Base-by-base conservation (phyloP, 2,329 filamentous ascomycete genomes). In the Pyrenophora seminiperda region DNA sequence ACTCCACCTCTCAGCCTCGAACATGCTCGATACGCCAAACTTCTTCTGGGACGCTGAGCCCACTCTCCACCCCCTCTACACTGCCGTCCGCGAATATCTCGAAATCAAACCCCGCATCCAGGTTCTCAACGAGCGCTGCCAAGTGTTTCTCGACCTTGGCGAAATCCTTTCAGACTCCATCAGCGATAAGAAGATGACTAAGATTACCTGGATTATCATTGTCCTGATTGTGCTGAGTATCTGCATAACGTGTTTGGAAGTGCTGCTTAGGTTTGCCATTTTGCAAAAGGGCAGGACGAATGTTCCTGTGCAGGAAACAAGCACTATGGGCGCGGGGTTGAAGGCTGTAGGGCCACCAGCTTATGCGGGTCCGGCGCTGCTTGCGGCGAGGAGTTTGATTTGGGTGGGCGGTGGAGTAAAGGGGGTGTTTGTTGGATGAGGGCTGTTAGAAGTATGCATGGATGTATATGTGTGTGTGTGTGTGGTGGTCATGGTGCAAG, bases 1-100 rank as follows among this genome's bases (percentile, higher is more conserved):
- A 38, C 22, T 10, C 7, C 7, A 34, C 30, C 34, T 33, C 5
- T 17, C 61, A 95, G 91, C 91, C 52, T 96, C 90, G 15, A 97
- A 97, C 70, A 93, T 97, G 72, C 87, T 97, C 50, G 92, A 97
- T 73, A 91, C 95, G 1, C 93, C 93, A 53, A 95, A 93, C 71
- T 97, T 97, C 81, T 96, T 97, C 81, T 99, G 94, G 94, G 92
- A 97, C 72, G 90, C 90, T 9, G 94, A 99, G 71, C 94, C 94
- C 14, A 97, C 91, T 0, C 81, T 99, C 0, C 91, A 97, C 71
- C 94, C 94, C 0, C 85, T 99, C 20, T 99, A 99, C 77, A 87
- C 85, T 51, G 94, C 92, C 52, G 91, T 97, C 41, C 90, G 94
- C 64, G 94, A 97, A 73, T 99, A 99, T 70, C 87, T 99, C 53